Percentiles rank a stretch among this genome's conserved stretches.
phyloP scores from a whole-genome alignment of 225 moss, liverwort and hornwort species.

The Pseudoscleropodium purum region DNA sequence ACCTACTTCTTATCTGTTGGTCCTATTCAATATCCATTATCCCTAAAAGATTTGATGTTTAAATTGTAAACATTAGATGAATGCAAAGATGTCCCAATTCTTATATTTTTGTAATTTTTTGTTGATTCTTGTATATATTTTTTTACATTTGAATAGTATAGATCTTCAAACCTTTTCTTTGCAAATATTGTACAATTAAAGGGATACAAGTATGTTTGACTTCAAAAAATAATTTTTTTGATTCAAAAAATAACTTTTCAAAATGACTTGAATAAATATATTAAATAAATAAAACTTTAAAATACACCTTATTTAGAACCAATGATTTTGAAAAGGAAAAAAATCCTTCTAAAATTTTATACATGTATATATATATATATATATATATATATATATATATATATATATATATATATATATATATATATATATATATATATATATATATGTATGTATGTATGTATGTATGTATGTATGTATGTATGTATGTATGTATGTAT shows the following conservation, averaged over 20 bases:
- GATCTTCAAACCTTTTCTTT: background rate
- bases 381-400: no score
- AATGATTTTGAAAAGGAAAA: background rate
- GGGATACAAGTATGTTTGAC: fast-evolving
- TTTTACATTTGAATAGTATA: background rate
- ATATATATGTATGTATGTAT: no score
- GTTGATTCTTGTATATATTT: background rate
- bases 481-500: no score
- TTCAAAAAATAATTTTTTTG: background rate
- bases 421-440: no score
- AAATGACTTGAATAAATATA: background rate
- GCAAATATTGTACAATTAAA: background rate
- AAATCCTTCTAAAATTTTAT: background rate
- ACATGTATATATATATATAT: no score
- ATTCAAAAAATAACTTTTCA: fast-evolving
- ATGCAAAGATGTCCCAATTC: background rate
- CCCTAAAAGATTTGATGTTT: fast-evolving
- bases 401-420: no score
- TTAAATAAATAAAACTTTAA: background rate
- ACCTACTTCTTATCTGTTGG: fast-evolving
- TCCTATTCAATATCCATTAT: background rate
- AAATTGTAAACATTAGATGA: fast-evolving
- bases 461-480: no score
- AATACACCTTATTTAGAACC: background rate
- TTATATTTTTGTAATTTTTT: background rate